Percentiles rank a stretch among this genome's conserved stretches.
phyloP scores from a whole-genome alignment of 306 rosid genomes.

The Adenanthera pavonina region DNA sequence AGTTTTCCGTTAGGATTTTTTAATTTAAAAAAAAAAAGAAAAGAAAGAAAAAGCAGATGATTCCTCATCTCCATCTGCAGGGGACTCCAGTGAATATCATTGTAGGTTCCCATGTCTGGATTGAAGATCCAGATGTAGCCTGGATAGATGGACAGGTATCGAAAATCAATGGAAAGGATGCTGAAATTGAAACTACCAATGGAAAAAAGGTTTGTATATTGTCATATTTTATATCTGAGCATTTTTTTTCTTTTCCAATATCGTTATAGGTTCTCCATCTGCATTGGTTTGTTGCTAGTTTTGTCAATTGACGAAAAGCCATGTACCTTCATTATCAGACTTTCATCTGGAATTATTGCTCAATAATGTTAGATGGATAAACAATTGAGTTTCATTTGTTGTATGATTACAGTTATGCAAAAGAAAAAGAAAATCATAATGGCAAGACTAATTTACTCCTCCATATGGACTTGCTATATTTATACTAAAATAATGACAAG shows the following conservation, averaged over 20 bases:
- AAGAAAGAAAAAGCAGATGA: neutral
- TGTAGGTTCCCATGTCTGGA: constrained; percentile 98
- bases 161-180: constrained; percentile 81
- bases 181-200: constrained; percentile 71
- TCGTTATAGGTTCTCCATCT: constrained; percentile 7
- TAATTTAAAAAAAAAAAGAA: neutral
- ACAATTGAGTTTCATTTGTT: constrained; percentile 25
- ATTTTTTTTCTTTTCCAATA: constrained; percentile 31
- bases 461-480: neutral
- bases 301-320: constrained; percentile 17
- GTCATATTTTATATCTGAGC: neutral
- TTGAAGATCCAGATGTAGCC: constrained; percentile 76
- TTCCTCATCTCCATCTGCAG: constrained; percentile 55
- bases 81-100: constrained; percentile 90
- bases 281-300: constrained; percentile 29
- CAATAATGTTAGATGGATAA: constrained; percentile 16
- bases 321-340: constrained; percentile 3
- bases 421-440: constrained; percentile 27
- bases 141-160: constrained; percentile 86
- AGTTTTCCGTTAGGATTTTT: constrained; percentile 27
- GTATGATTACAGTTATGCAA: constrained; percentile 29
- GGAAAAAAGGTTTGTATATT: constrained; percentile 73
- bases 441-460: constrained; percentile 20
- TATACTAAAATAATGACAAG: constrained; percentile 3
- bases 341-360: constrained; percentile 29